Conservation (phyloP, 352 stramenopile species). For the Elongisporangium undulatum region DNA sequence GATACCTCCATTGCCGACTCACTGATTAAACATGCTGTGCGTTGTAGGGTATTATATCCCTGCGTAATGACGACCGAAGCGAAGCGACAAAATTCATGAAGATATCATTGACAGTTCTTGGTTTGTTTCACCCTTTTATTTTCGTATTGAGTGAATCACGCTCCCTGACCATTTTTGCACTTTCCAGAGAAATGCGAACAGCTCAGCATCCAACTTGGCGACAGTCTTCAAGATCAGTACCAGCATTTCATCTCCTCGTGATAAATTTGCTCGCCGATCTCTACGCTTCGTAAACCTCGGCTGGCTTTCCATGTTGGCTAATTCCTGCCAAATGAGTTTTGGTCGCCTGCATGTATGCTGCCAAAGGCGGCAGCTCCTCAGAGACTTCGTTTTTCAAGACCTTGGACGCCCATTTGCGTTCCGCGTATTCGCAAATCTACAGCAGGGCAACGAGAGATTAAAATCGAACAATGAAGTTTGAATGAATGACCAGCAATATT, state of each 20-base stretch:
- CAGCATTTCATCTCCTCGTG: conserved; percentile 14
- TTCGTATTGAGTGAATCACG: background rate
- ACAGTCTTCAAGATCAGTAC: conserved; percentile 37
- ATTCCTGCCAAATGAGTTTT: conserved; percentile 63
- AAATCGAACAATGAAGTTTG: conserved; percentile 2
- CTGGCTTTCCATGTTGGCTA: conserved; percentile 23
- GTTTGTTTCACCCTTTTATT: conserved; percentile 13
- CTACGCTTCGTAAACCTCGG: conserved; percentile 55
- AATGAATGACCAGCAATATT: background rate
- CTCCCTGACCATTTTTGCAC: conserved; percentile 1
- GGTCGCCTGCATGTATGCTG: conserved; percentile 69
- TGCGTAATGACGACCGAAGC: conserved; percentile 23
- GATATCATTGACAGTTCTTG: conserved; percentile 30
- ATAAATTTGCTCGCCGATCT: background rate
- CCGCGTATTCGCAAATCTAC: conserved; percentile 91
- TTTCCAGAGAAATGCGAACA: conserved; percentile 24
- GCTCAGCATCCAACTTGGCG: conserved; percentile 22
- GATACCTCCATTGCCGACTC: background rate
- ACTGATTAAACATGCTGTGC: conserved; percentile 4
- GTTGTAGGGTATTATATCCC: conserved; percentile 27
- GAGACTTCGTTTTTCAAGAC: conserved; percentile 82
- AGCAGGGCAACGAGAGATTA: background rate
- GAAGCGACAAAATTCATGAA: conserved; percentile 42
- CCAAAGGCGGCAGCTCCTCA: conserved; percentile 59
- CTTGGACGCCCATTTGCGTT: conserved; percentile 91